Base-by-base conservation (phyloP, 352 stramenopile species). In the Globisporangium nunn region DNA sequence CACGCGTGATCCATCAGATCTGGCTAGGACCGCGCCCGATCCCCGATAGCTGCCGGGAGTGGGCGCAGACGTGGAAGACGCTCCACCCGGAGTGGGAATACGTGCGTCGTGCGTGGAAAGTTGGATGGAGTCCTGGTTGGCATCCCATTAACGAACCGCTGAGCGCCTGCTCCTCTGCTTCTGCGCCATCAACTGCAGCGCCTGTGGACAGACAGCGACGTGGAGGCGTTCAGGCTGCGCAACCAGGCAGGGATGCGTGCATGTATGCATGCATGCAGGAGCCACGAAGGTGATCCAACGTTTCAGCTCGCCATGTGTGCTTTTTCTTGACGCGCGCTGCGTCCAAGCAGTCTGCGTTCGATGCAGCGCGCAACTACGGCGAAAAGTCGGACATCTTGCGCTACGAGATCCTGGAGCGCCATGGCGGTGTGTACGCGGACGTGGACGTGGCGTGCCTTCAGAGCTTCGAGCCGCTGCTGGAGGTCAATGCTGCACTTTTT, bases 331-430 rank as follows among this genome's bases (percentile, higher is more conserved):
- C 28, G 6, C 12, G 29, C 28, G 6, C 2, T 46, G 6, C n/a
- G 11, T n/a, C 23, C n/a, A 30, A 2, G 12, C 43, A 74, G 64
- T 53, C 45, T 52, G 74, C 75, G 1, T 89, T 79, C 46, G 59
- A 72, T 4, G 57, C 65, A 6, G 81, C 81, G 11, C 55, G 11
- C 45, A 91, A 91, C 56, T 86, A 68, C 61, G 81, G 81, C 0
- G 72, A 88, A 58, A 90, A 87, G 54, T 82, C 75, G 4, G 81
- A 91, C 56, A 89, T 91, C 45, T 59, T 85, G 28, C 71, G 81
- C 28, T 91, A 91, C 58, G 81, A 91, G 70, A 72, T 91, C 55
- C 64, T 91, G 28, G 54, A 62, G 15, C 54, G 52, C 18, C n/a
- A 71, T 15, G 81, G 81, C 14, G 81, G 81, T 37, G 62, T 89